phyloP scores from a whole-genome alignment of 164 flowering plant species.

The Litsea cubeba region DNA sequence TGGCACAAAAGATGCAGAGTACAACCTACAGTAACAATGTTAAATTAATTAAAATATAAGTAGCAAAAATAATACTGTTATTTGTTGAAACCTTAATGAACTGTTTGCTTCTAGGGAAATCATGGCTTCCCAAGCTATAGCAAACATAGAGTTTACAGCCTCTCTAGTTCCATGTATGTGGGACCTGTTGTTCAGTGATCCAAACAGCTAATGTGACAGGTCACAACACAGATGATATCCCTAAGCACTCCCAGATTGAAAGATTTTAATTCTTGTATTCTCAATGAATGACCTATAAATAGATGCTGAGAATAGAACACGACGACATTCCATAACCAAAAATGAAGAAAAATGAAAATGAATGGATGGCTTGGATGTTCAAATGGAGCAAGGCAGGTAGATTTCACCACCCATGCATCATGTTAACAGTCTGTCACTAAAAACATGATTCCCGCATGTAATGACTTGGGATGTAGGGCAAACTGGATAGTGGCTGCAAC shows the following conservation, averaged over 20 bases:
- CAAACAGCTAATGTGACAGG: not conserved
- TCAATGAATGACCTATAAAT: too few species aligned
- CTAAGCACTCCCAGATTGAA: too few species aligned
- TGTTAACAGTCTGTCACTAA: not conserved
- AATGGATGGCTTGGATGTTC: too few species aligned
- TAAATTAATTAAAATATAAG: not conserved
- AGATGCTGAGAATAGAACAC: too few species aligned
- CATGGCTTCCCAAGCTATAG: not conserved
- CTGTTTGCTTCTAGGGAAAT: not conserved
- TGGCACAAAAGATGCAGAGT: conserved; percentile 59
- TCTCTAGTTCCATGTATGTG: not conserved
- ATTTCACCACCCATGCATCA: too few species aligned
- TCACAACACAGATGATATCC: not conserved
- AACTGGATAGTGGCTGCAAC: too few species aligned
- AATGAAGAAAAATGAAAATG: too few species aligned
- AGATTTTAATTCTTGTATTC: too few species aligned
- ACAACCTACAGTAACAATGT: conserved; percentile 39
- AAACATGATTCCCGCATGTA: not conserved
- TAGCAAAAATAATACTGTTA: not conserved
- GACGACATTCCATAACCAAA: too few species aligned
- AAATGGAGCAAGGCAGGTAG: too few species aligned
- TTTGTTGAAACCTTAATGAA: not conserved
- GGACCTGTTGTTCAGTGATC: not conserved
- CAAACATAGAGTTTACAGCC: not conserved
- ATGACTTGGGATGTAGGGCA: too few species aligned